A percentile compares a stretch with the other conserved stretches of the same genome.
Conservation (phyloP, 257 asterid genomes). For the Avicennia marina region DNA sequence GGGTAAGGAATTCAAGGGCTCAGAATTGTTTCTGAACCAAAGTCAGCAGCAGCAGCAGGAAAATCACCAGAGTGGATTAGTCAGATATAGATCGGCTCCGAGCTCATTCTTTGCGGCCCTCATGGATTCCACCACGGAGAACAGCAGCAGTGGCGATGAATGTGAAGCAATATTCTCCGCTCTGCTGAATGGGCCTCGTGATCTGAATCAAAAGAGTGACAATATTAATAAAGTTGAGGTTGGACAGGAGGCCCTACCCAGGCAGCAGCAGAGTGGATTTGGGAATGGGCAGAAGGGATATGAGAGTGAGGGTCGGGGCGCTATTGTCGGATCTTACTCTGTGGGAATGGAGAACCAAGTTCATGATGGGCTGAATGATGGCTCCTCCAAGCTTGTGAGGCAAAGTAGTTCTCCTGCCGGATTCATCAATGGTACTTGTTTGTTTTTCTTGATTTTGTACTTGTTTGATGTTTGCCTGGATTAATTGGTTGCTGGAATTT, state of each 20-base stretch:
- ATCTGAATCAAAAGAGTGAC: neutral
- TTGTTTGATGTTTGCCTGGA: no score
- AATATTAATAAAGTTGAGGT: neutral
- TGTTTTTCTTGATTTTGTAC: neutral
- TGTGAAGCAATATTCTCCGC: neutral
- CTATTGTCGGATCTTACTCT: conserved; percentile 49
- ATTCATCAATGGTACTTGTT: conserved; percentile 49
- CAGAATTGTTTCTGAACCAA: neutral
- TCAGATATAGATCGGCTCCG: neutral
- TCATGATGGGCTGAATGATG: conserved; percentile 17
- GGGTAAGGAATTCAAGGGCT: conserved; percentile 22
- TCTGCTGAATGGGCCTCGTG: neutral
- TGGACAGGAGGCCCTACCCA: no score
- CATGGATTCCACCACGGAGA: neutral
- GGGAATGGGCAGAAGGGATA: conserved; percentile 37
- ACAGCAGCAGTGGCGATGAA: neutral
- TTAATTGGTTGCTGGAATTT: no score
- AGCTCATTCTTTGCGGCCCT: neutral
- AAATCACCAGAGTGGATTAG: neutral
- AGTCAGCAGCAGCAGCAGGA: no score
- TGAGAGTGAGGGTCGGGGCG: conserved; percentile 45
- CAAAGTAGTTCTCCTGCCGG: conserved; percentile 93
- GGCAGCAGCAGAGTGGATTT: no score
- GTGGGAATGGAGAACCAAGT: conserved; percentile 44
- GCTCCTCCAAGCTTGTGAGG: conserved; percentile 49